Base-by-base conservation (phyloP, 352 stramenopile species). In the Globisporangium paroecandrum region DNA sequence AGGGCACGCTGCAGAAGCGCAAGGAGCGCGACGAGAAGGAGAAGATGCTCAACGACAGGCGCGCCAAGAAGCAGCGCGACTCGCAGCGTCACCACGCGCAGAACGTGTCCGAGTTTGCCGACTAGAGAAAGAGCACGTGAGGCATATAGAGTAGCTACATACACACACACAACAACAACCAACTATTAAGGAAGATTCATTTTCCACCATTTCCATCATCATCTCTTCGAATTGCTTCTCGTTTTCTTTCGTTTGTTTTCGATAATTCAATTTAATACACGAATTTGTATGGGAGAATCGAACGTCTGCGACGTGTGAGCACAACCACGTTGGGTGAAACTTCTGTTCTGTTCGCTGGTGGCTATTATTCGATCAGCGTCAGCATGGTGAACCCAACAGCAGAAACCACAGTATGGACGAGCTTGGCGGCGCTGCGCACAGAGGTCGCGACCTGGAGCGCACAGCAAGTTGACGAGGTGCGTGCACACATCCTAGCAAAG, bases 11-110 rank as follows among this genome's bases (percentile, higher is more conserved):
- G 13, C 82, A 92, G 47, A 95, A 95, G 68, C 84, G 88, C 62
- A 93, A 93, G 73, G 83, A 89, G 6, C 78, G 77, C 53, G 81
- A 94, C 32, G 82, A 93, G n/a, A 89, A 91, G 69, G 73, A 86
- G 49, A 73, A 85, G 55, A 66, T 77, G 43, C 68, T 85, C 29
- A 46, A 82, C 13, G 75, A 67, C n/a, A 79, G 85, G 64, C 87
- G 85, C 67, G 68, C 77, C 53, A 91, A 91, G 72, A 82, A 85
- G 56, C 61, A 87, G 58, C 76, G 76, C 65, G 71, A 84, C 54
- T 72, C 83, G 53, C 84, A 91, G 64, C 87, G 85, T 57, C 77
- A 81, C 29, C 91, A 87, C 72, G 76, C 78, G 55, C 82, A 91
- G 57, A 72, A 93, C 41, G 80, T 95, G 6, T 91, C 85, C 2